A percentile compares a stretch with the other conserved stretches of the same genome.
These are phyloP conservation scores for Hibiscus trionum DNA, from an alignment of 345 rosid genomes.

Conservation along the genomic window DNA sequence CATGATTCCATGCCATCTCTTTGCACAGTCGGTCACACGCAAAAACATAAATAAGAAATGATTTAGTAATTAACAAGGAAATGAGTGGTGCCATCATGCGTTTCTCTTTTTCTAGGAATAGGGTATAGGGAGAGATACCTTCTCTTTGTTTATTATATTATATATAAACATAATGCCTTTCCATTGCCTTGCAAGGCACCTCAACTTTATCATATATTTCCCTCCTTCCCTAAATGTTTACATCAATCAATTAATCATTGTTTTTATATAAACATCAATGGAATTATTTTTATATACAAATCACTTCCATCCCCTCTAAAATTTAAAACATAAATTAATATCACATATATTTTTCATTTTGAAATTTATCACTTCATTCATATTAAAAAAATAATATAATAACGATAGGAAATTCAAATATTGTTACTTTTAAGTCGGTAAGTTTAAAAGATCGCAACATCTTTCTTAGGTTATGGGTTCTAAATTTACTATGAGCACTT, in stretches of 20 bases:
- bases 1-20: not conserved
- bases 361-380: too few relatives aligned
- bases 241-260: not conserved
- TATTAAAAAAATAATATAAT: too few relatives aligned
- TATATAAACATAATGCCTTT: not conserved
- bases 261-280: not conserved
- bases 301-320: too few relatives aligned
- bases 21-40: not conserved
- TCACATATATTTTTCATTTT: too few relatives aligned
- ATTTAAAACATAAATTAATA: too few relatives aligned
- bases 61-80: not conserved
- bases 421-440: too few relatives aligned
- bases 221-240: not conserved
- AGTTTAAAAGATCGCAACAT: too few relatives aligned
- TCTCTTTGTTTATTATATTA: not conserved
- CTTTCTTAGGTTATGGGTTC: too few relatives aligned
- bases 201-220: not conserved
- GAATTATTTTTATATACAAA: not conserved
- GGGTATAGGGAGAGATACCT: conserved; percentile 12
- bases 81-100: conserved; percentile 19
- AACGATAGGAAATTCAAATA: too few relatives aligned
- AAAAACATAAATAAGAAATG: not conserved
- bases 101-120: not conserved
- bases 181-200: not conserved
- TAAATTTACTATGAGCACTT: too few relatives aligned